Evolutionary conservation across 768 basidiomycete genomes (phyloP), one percentile per base, ranked within the genome.

Genomic region (Coprinopsis marcescibilis): DNA sequence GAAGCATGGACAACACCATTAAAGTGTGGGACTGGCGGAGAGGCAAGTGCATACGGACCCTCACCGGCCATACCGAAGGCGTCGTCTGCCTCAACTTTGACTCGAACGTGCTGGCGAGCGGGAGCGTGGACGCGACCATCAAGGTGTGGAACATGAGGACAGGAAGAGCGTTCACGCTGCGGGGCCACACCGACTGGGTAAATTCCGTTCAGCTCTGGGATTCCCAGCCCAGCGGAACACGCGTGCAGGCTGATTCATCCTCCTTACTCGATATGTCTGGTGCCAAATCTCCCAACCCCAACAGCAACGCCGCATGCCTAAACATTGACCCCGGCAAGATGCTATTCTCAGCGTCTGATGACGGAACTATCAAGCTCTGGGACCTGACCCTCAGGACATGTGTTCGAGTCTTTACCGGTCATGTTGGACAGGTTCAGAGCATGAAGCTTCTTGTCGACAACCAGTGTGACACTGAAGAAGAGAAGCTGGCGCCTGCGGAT

Each of bases 291-390:
- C 54, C 59, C 47, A 50, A 53, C 30, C 46, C 52, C 39, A n/a
- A n/a, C n/a, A n/a, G n/a, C n/a, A 52, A 57, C 55, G 66, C 59
- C 46, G 66, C 14, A 74, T 74, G 35, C 71, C 77, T 42, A 15
- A 26, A 24, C 36, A 84, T 89, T 49, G 77, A 84, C 47, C 75
- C 81, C 13, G 90, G 92, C 43, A 94, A 96, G 68, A 92, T 97
- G 87, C 75, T 99, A 21, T 96, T 99, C 70, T 96, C 93, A 6
- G 91, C 91, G 2, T 93, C 91, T 6, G 96, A 98, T 60, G 96
- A 98, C 62, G 88, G 87, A 21, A 83, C 85, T 2, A 90, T 98
- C 63, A 84, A 83, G 49, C 77, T 99, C 4, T 99, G 95, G 96
- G 95, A 98, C 64, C 76, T 99, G 34, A 80, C 77, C 21, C 69